A percentile compares a stretch with the other conserved stretches of the same genome.
Evolutionary conservation across 192 early-diverging fungal species (phyloP).

Genomic region (Dissophora ornata): DNA sequence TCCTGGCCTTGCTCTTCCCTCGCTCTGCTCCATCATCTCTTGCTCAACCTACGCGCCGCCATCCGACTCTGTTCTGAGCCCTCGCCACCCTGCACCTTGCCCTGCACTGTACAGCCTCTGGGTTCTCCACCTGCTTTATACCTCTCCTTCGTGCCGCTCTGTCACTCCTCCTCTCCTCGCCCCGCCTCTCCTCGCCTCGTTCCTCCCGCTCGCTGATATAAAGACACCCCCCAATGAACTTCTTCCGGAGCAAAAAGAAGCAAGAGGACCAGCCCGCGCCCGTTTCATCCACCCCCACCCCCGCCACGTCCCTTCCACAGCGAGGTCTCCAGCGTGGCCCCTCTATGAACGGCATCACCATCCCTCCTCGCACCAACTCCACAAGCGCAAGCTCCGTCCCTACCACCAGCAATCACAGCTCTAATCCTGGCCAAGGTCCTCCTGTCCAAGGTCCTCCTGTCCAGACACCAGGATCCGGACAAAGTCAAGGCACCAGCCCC

Average conservation of each 20-base stretch:
- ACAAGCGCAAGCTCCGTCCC: not conserved
- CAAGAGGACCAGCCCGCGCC: constrained; percentile 25
- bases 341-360: constrained; percentile 20
- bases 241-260: constrained; percentile 29
- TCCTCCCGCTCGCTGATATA: not conserved
- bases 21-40: too few species aligned
- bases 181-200: not conserved
- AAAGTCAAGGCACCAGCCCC: constrained; percentile 8
- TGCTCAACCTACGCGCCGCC: too few species aligned
- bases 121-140: constrained; percentile 1
- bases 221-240: constrained; percentile 10
- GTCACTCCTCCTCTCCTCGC: not conserved
- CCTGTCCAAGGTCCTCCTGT: constrained; percentile 1
- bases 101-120: not conserved
- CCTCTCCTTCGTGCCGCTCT: not conserved
- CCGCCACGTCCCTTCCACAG: not conserved
- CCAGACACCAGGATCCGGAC: constrained; percentile 5
- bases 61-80: too few species aligned
- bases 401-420: too few species aligned
- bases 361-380: constrained; percentile 20
- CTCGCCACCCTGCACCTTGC: too few species aligned
- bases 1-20: too few species aligned
- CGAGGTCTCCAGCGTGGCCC: not conserved
- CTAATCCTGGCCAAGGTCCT: too few species aligned
- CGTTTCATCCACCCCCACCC: constrained; percentile 2